Percentiles rank a stretch among this genome's conserved stretches.
Conservation (phyloP, 805 yeast species). For the Huiozyma naganishii region DNA sequence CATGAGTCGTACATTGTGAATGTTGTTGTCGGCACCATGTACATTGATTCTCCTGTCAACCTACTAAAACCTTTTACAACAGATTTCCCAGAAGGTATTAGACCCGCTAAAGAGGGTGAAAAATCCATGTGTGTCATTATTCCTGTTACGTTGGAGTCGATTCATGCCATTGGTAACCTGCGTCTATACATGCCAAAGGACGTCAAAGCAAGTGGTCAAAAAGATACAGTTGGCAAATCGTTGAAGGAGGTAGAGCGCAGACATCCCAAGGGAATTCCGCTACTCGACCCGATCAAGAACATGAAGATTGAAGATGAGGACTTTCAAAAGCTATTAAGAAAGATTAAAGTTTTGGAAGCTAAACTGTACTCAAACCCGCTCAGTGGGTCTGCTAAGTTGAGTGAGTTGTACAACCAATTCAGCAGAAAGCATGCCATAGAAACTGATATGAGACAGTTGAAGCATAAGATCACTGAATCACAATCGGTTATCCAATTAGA, state of each 20-base stretch:
- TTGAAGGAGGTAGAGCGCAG: conserved; percentile 70
- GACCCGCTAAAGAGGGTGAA: conserved; percentile 72
- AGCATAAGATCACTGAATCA: conserved; percentile 64
- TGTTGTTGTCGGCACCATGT: conserved; percentile 71
- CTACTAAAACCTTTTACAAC: conserved; percentile 71
- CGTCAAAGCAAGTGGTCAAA: conserved; percentile 49
- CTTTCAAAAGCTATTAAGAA: conserved; percentile 58
- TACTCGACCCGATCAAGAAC: conserved; percentile 78
- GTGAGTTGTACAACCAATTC: conserved; percentile 55
- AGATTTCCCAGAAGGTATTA: conserved; percentile 73
- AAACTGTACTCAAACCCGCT: conserved; percentile 63
- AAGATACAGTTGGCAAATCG: conserved; percentile 56
- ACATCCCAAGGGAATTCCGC: conserved; percentile 86
- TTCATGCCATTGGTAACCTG: conserved; percentile 64
- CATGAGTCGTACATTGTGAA: conserved; percentile 85
- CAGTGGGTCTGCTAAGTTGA: conserved; percentile 47
- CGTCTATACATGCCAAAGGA: conserved; percentile 74
- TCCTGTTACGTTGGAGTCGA: conserved; percentile 75
- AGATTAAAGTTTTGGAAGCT: conserved; percentile 72
- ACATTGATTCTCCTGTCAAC: conserved; percentile 74
- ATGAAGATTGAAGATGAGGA: conserved; percentile 86
- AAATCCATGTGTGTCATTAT: conserved; percentile 62
- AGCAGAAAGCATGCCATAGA: conserved; percentile 52
- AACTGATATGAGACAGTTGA: conserved; percentile 45
- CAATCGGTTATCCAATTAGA: conserved; percentile 90